A percentile compares a stretch with the other conserved stretches of the same genome.
Evolutionary conservation across 345 rosid species (phyloP).

Genomic region (Luvunga scandens): DNA sequence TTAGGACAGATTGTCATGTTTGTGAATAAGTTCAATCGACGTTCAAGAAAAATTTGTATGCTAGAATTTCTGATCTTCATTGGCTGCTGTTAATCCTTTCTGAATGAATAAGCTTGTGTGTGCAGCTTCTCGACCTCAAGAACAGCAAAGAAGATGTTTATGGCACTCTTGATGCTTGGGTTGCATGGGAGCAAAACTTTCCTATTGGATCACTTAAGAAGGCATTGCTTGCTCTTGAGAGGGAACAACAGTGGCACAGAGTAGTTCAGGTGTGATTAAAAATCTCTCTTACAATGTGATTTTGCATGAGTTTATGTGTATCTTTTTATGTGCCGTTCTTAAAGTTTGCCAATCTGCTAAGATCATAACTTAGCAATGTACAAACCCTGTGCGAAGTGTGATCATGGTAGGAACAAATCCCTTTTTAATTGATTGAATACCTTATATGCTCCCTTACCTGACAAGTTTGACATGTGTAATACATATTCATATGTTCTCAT

Average conservation of each 20-base stretch:
- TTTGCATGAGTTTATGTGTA: neutral
- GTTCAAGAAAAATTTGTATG: too few relatives aligned
- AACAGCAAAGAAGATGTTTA: constrained; percentile 83
- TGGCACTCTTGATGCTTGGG: constrained; percentile 94
- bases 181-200: constrained; percentile 89
- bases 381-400: neutral
- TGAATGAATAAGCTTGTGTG: neutral
- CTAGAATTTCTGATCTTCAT: too few relatives aligned
- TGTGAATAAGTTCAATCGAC: too few relatives aligned
- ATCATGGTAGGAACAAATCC: neutral
- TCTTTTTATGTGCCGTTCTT: neutral
- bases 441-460: neutral
- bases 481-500: neutral
- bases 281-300: constrained; percentile 4
- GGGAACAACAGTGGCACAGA: constrained; percentile 87
- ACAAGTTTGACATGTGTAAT: neutral
- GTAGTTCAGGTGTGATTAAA: constrained; percentile 63
- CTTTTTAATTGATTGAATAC: neutral
- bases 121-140: constrained; percentile 72
- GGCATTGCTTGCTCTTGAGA: constrained; percentile 69
- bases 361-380: neutral
- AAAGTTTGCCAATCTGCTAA: neutral
- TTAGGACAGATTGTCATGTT: too few relatives aligned
- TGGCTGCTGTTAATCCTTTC: too few relatives aligned
- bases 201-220: constrained; percentile 73